phyloP scores from a whole-genome alignment of 2,329 filamentous ascomycete species.

The Aspergillus transmontanensis region DNA sequence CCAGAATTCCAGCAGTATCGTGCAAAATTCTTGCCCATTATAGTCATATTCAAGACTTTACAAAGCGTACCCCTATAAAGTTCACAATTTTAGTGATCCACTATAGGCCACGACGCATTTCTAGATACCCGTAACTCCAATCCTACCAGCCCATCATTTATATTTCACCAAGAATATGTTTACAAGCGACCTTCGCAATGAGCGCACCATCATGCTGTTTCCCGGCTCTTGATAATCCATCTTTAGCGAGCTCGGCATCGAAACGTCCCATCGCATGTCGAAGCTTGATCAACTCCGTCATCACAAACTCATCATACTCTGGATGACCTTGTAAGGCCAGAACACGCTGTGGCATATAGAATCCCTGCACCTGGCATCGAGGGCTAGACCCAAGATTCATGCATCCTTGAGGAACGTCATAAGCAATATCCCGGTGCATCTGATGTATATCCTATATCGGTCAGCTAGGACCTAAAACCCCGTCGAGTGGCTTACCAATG shows the following conservation, averaged over 20 bases:
- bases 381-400: slow-evolving; percentile 47
- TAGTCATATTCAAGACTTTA: neutral
- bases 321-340: slow-evolving; percentile 54
- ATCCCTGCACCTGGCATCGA: slow-evolving; percentile 47
- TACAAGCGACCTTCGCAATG: slow-evolving; percentile 20
- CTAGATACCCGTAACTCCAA: neutral
- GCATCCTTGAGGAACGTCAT: slow-evolving; percentile 42
- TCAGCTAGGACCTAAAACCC: neutral
- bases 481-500: slow-evolving; percentile 22
- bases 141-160: too few species aligned
- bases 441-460: slow-evolving; percentile 40
- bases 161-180: neutral
- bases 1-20: neutral
- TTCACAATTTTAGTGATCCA: neutral
- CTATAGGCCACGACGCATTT: neutral
- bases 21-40: fast-evolving
- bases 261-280: slow-evolving; percentile 27
- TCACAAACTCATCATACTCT: slow-evolving; percentile 45
- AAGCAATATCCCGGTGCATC: slow-evolving; percentile 53
- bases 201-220: slow-evolving; percentile 27
- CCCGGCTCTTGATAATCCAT: slow-evolving; percentile 20
- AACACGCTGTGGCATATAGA: slow-evolving; percentile 44
- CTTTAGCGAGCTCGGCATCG: slow-evolving; percentile 24
- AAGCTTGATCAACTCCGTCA: slow-evolving; percentile 35
- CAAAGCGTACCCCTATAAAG: neutral